Evolutionary conservation across 2,329 filamentous ascomycete genomes (phyloP).

Genomic region (Fusarium drepaniforme): DNA sequence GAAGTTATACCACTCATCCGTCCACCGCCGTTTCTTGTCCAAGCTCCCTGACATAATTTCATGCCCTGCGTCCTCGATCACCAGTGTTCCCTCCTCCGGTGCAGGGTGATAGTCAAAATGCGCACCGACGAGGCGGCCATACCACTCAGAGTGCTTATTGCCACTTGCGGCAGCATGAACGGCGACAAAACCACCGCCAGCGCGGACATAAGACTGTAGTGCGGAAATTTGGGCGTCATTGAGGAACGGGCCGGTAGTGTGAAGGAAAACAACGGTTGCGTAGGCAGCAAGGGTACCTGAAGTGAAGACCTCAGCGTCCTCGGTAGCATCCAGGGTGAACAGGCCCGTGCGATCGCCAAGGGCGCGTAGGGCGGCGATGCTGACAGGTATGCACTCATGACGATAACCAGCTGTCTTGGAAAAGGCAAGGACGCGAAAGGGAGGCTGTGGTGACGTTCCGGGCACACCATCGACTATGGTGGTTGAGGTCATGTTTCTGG

Average conservation of each 20-base stretch:
- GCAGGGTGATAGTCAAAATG: constrained; percentile 18
- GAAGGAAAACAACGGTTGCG: constrained; percentile 15
- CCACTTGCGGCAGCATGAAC: constrained; percentile 25
- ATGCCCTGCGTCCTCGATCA: neutral
- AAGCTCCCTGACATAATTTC: neutral
- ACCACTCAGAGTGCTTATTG: neutral
- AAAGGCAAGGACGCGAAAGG: constrained; percentile 14
- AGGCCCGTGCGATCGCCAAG: neutral
- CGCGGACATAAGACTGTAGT: neutral
- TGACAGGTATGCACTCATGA: constrained; percentile 19
- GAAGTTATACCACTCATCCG: constrained; percentile 29
- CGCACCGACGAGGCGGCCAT: constrained; percentile 21
- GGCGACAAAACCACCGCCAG: constrained; percentile 27
- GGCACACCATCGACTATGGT: neutral
- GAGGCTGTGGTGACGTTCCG: neutral
- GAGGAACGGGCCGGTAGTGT: constrained; percentile 20
- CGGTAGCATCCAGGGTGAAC: constrained; percentile 11
- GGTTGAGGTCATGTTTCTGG: neutral
- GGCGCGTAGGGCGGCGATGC: constrained; percentile 9
- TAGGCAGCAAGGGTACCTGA: neutral
- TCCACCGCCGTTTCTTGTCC: constrained; percentile 3
- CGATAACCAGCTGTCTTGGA: constrained; percentile 29
- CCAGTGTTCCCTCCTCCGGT: constrained; percentile 19
- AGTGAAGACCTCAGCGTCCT: constrained; percentile 3
- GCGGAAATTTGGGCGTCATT: neutral